Evolutionary conservation across 441 rosid genomes (phyloP).

Genomic region (Eruca vesicaria): DNA sequence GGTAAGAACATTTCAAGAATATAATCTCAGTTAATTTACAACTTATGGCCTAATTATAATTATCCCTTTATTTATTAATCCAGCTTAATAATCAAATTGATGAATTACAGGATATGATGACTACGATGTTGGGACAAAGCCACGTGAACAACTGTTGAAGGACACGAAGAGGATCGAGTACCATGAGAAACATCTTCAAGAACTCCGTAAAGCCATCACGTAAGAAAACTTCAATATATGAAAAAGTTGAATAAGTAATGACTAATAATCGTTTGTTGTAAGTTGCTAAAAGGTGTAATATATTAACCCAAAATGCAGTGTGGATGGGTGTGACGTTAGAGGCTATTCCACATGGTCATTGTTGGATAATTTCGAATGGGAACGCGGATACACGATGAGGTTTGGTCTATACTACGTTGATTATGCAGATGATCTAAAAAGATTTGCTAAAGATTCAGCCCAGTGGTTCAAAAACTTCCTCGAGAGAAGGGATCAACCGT

Average conservation of each 20-base stretch:
- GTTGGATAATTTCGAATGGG: slow-evolving; percentile 53
- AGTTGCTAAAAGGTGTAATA: not conserved
- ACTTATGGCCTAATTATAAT: not conserved
- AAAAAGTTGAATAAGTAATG: not conserved
- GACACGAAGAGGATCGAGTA: slow-evolving; percentile 33
- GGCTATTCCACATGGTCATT: slow-evolving; percentile 55
- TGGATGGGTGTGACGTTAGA: slow-evolving; percentile 32
- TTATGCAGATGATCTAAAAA: slow-evolving; percentile 35
- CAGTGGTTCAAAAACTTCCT: slow-evolving; percentile 47
- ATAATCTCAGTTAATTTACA: not conserved
- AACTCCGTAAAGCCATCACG: slow-evolving; percentile 27
- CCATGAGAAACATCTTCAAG: slow-evolving; percentile 29
- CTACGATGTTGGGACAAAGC: not conserved
- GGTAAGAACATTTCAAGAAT: slow-evolving; percentile 7
- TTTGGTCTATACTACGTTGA: slow-evolving; percentile 60
- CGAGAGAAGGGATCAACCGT: not conserved
- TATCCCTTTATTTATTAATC: not conserved
- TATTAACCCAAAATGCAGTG: slow-evolving; percentile 13
- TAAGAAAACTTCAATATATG: slow-evolving; percentile 11
- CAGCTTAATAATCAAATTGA: not conserved
- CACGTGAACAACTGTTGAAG: slow-evolving; percentile 24
- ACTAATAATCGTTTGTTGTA: not conserved
- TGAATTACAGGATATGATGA: slow-evolving; percentile 22
- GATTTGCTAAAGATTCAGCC: slow-evolving; percentile 49
- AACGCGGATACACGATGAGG: slow-evolving; percentile 41